Percentiles rank a stretch among this genome's conserved stretches.
Conservation (phyloP, 352 stramenopile genomes). For the Plasmopara viticola region DNA sequence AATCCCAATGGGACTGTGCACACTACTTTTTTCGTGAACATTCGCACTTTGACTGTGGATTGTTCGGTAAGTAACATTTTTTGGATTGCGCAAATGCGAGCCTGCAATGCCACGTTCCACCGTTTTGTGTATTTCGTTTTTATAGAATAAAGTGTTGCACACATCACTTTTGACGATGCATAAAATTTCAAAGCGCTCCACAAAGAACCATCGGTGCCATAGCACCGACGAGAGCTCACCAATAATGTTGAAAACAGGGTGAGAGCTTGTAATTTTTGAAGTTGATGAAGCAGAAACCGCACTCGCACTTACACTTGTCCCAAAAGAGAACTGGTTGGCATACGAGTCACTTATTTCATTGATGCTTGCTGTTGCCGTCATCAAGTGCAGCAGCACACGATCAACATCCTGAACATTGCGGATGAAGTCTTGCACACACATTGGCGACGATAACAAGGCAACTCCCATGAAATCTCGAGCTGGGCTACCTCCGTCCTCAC, state of each 20-base stretch:
- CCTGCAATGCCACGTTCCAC: slow-evolving; percentile 25
- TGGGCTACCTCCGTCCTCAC: slow-evolving; percentile 6
- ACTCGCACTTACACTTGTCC: slow-evolving; percentile 36
- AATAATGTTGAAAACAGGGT: slow-evolving; percentile 88
- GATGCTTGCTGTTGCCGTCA: slow-evolving; percentile 59
- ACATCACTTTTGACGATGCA: slow-evolving; percentile 62
- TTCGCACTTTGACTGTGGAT: slow-evolving; percentile 28
- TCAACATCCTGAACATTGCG: slow-evolving; percentile 84
- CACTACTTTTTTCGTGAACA: slow-evolving; percentile 28
- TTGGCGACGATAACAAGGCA: slow-evolving; percentile 27
- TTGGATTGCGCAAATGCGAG: slow-evolving; percentile 20
- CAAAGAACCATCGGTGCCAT: slow-evolving; percentile 87
- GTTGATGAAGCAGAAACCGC: slow-evolving; percentile 17
- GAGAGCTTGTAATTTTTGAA: slow-evolving; percentile 42
- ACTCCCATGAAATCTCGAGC: slow-evolving; percentile 5
- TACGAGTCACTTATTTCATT: slow-evolving; percentile 35
- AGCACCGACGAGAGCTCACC: slow-evolving; percentile 79
- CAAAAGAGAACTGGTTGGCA: slow-evolving; percentile 69
- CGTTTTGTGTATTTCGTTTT: slow-evolving; percentile 27
- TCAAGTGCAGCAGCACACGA: slow-evolving; percentile 74
- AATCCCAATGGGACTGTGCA: slow-evolving; percentile 35
- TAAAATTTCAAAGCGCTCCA: slow-evolving; percentile 83
- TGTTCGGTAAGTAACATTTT: slow-evolving; percentile 24
- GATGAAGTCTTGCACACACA: slow-evolving; percentile 73
- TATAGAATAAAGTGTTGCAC: slow-evolving; percentile 62